phyloP scores from a whole-genome alignment of 1,284 basidiomycete species.

The Malassezia psittaci region DNA sequence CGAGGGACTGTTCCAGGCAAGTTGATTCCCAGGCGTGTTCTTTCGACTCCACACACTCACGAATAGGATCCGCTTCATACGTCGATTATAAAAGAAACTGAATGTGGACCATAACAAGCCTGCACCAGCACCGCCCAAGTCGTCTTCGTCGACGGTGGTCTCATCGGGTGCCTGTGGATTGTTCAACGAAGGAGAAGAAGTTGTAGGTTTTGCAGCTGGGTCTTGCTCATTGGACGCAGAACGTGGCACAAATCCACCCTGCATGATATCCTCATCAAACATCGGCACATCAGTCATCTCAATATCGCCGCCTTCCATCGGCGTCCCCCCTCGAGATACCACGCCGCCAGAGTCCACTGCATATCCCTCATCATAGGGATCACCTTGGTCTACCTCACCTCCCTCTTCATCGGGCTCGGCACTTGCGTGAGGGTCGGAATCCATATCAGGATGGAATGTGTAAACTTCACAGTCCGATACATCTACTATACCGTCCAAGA shows the following conservation, averaged over 20 bases:
- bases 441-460: conserved; percentile 84
- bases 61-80: conserved; percentile 79
- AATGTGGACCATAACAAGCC: conserved; percentile 90
- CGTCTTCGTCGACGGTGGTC: conserved; percentile 49
- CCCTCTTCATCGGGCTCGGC: conserved; percentile 54
- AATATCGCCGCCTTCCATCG: conserved; percentile 32
- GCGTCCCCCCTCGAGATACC: conserved; percentile 22
- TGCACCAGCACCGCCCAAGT: conserved; percentile 54
- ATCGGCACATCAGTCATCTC: conserved; percentile 36
- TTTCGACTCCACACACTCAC: conserved; percentile 86
- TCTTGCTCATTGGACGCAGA: background rate
- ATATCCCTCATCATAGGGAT: conserved; percentile 51
- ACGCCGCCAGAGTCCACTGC: conserved; percentile 23
- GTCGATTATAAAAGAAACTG: conserved; percentile 93
- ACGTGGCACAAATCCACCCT: conserved; percentile 21
- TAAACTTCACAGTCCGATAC: conserved; percentile 89
- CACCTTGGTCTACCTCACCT: conserved; percentile 27
- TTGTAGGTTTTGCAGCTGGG: background rate
- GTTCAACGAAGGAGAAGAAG: background rate
- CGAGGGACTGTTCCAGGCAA: conserved; percentile 19
- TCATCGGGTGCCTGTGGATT: conserved; percentile 14
- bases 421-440: conserved; percentile 79
- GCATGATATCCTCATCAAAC: conserved; percentile 44
- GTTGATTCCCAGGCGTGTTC: conserved; percentile 42
- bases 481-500: conserved; percentile 81